Percentiles rank a stretch among this genome's conserved stretches.
Conservation (phyloP, 1,139 yeast genomes). For the Yueomyces sp. region DNA sequence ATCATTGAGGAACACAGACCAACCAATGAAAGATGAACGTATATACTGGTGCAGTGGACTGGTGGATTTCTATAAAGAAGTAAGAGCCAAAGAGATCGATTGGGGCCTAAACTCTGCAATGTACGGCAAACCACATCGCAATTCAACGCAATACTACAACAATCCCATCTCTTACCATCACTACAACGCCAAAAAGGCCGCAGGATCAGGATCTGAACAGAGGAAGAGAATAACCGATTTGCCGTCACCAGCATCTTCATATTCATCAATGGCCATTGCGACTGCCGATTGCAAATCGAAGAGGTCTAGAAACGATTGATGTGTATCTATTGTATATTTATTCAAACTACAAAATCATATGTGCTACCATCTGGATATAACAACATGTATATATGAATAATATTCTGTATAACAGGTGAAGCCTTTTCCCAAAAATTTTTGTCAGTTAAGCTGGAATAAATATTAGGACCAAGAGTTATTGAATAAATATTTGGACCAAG, state of each 20-base stretch:
- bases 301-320: background rate
- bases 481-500: too few relatives aligned
- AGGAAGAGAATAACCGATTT: background rate
- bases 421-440: too few relatives aligned
- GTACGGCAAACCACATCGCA: background rate
- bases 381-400: too few relatives aligned
- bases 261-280: background rate
- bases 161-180: background rate
- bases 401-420: too few relatives aligned
- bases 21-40: slow-evolving; percentile 11
- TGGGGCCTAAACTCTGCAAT: slow-evolving; percentile 8
- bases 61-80: slow-evolving; percentile 16
- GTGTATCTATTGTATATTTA: too few relatives aligned
- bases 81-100: slow-evolving; percentile 13
- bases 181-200: too few relatives aligned
- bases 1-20: slow-evolving; percentile 14
- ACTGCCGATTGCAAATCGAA: background rate
- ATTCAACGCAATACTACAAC: background rate
- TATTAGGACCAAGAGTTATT: too few relatives aligned
- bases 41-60: slow-evolving; percentile 17
- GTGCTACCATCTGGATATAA: too few relatives aligned
- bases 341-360: too few relatives aligned
- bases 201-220: too few relatives aligned
- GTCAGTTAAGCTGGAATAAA: too few relatives aligned
- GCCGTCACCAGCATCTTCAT: background rate